A percentile compares a stretch with the other conserved stretches of the same genome.
These are phyloP conservation scores for Solanum hybrid DNA, from an alignment of 305 asterid species.

Conservation along the genomic window DNA sequence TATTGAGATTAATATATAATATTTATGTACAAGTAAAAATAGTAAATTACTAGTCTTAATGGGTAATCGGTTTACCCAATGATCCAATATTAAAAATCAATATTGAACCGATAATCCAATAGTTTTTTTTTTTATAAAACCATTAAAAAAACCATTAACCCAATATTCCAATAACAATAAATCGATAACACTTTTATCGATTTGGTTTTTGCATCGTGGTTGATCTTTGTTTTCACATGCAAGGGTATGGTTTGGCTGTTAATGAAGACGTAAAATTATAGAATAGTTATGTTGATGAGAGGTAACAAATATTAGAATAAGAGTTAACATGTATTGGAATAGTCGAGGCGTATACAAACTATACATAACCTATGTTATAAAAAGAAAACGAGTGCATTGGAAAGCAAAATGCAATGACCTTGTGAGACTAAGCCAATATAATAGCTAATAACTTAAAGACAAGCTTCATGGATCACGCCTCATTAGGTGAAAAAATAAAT, in stretches of 20 bases:
- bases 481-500: background rate
- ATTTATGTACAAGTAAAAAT: too few relatives aligned
- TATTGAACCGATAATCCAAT: too few relatives aligned
- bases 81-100: too few relatives aligned
- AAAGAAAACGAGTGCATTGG: background rate
- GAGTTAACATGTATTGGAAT: background rate
- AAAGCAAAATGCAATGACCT: background rate
- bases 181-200: too few relatives aligned
- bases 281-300: background rate
- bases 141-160: too few relatives aligned
- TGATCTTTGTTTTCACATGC: background rate
- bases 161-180: too few relatives aligned
- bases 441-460: background rate
- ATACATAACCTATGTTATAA: background rate
- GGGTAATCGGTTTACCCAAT: too few relatives aligned
- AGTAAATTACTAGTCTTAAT: too few relatives aligned
- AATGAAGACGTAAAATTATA: background rate
- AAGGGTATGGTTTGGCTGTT: background rate
- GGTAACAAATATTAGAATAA: background rate
- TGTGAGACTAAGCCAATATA: background rate
- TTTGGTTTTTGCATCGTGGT: background rate
- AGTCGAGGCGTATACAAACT: background rate
- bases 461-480: background rate
- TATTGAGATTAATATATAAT: too few relatives aligned
- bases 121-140: too few relatives aligned